Evolutionary conservation across 1,284 basidiomycete species (phyloP).

Genomic region (Ganoderma lingzhi): DNA sequence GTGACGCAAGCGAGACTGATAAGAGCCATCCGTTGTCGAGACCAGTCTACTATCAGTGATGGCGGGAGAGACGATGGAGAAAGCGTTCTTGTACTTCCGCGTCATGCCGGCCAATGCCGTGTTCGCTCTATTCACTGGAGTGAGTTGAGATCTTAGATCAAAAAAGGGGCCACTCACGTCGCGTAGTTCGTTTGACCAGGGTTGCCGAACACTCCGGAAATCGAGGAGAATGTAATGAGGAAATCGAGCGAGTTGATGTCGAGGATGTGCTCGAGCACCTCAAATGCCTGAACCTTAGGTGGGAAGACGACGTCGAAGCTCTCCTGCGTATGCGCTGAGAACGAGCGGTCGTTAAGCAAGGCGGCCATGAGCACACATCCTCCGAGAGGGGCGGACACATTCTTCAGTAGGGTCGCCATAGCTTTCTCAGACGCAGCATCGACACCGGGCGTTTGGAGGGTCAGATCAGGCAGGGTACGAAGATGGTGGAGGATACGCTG

Average conservation of each 20-base stretch:
- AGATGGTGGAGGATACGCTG: constrained; percentile 43
- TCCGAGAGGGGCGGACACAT: constrained; percentile 38
- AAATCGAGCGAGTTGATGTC: constrained; percentile 45
- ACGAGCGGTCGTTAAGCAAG: constrained; percentile 43
- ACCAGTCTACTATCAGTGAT: constrained; percentile 41
- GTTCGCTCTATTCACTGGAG: constrained; percentile 43
- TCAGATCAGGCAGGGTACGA: constrained; percentile 39
- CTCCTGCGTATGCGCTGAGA: constrained; percentile 43
- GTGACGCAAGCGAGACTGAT: constrained; percentile 29
- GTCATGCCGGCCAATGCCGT: constrained; percentile 44
- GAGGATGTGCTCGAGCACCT: constrained; percentile 35
- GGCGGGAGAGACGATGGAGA: constrained; percentile 46
- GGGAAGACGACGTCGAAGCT: constrained; percentile 41
- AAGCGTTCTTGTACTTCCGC: constrained; percentile 43
- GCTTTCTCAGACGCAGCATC: constrained; percentile 39
- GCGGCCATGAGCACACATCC: constrained; percentile 48
- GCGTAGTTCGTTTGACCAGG: constrained; percentile 52
- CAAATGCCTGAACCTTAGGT: constrained; percentile 44
- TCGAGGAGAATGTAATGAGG: constrained; percentile 47
- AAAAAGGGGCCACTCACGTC: constrained; percentile 36
- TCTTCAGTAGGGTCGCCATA: constrained; percentile 34
- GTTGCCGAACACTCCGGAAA: constrained; percentile 47
- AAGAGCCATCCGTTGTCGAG: constrained; percentile 17
- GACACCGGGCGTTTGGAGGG: constrained; percentile 38
- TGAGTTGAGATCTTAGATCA: background rate